A percentile compares a stretch with the other conserved stretches of the same genome.
These are phyloP conservation scores for Phylloporus rhodoxanthus DNA, from an alignment of 768 basidiomycete species.

Conservation along the genomic window DNA sequence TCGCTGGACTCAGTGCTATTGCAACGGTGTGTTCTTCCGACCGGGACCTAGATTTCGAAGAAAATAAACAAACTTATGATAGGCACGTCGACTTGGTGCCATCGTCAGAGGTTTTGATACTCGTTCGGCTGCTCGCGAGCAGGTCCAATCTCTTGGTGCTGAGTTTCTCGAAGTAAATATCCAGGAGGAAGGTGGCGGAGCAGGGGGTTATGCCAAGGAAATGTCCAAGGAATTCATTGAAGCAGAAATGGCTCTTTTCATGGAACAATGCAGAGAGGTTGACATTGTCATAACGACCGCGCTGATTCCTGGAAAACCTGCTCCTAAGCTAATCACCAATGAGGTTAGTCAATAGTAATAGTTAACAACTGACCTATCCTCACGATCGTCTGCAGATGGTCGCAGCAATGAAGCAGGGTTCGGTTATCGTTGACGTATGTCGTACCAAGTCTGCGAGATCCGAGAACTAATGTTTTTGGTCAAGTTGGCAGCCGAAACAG, in stretches of 20 bases:
- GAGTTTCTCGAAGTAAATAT: conserved; percentile 82
- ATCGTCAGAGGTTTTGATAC: conserved; percentile 89
- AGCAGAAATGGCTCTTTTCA: conserved; percentile 83
- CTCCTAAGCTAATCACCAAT: conserved; percentile 76
- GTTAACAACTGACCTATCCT: neutral
- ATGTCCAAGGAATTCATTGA: conserved; percentile 89
- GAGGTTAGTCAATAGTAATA: conserved; percentile 36
- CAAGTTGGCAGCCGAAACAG: conserved; percentile 68
- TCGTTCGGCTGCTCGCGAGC: conserved; percentile 77
- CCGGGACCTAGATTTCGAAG: neutral
- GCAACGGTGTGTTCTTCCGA: conserved; percentile 51
- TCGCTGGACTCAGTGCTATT: conserved; percentile 84
- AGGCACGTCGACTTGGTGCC: conserved; percentile 80
- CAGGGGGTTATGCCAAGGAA: conserved; percentile 82
- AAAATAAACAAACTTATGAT: conserved; percentile 1
- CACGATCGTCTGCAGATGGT: conserved; percentile 49
- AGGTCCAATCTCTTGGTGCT: conserved; percentile 84
- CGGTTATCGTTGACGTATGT: conserved; percentile 70
- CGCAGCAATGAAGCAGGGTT: conserved; percentile 87
- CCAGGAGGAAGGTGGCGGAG: conserved; percentile 76
- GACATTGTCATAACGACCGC: conserved; percentile 88
- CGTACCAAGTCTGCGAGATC: neutral
- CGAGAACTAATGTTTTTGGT: conserved; percentile 13
- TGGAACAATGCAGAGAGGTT: conserved; percentile 84
- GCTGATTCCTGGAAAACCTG: conserved; percentile 80